phyloP scores from a whole-genome alignment of 805 yeast species.

The Candida sanyiensis region DNA sequence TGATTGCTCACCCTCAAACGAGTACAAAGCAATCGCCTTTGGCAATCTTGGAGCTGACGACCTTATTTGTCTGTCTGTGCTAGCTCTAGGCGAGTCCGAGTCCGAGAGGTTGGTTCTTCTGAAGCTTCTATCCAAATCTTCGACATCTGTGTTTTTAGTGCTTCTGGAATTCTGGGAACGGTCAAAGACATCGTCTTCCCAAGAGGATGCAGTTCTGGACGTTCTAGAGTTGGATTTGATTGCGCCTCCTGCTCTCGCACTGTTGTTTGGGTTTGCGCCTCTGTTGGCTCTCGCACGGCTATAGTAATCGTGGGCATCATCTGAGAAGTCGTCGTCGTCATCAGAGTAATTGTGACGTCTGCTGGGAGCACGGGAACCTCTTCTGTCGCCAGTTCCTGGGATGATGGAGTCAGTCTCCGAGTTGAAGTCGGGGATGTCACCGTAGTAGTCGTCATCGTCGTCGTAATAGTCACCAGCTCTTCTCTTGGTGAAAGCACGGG shows the following conservation, averaged over 20 bases:
- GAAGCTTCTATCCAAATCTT: constrained; percentile 35
- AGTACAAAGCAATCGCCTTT: constrained; percentile 85
- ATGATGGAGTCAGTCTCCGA: constrained; percentile 22
- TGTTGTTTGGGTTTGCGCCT: not conserved
- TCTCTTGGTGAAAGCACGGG: constrained; percentile 70
- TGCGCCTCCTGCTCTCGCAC: constrained; percentile 11
- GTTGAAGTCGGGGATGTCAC: constrained; percentile 46
- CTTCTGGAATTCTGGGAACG: constrained; percentile 28
- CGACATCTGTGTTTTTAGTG: constrained; percentile 24
- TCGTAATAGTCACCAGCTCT: constrained; percentile 39
- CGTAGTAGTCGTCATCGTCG: constrained; percentile 61
- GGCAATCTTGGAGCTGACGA: constrained; percentile 35
- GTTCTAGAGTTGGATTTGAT: constrained; percentile 10
- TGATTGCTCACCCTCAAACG: constrained; percentile 87
- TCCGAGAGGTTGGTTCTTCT: constrained; percentile 35
- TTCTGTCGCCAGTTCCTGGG: constrained; percentile 14
- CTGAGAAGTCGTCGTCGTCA: constrained; percentile 30
- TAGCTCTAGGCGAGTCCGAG: constrained; percentile 31
- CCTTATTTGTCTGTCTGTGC: constrained; percentile 35
- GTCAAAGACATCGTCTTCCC: constrained; percentile 90
- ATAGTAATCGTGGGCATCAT: constrained; percentile 38
- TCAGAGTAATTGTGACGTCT: constrained; percentile 23
- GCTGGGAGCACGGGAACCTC: constrained; percentile 14
- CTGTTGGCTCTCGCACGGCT: constrained; percentile 25
- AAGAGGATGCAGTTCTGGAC: constrained; percentile 41